Evolutionary conservation across 805 yeast genomes (phyloP), one percentile per base, ranked within the genome.

Genomic region (Candida quercuum): DNA sequence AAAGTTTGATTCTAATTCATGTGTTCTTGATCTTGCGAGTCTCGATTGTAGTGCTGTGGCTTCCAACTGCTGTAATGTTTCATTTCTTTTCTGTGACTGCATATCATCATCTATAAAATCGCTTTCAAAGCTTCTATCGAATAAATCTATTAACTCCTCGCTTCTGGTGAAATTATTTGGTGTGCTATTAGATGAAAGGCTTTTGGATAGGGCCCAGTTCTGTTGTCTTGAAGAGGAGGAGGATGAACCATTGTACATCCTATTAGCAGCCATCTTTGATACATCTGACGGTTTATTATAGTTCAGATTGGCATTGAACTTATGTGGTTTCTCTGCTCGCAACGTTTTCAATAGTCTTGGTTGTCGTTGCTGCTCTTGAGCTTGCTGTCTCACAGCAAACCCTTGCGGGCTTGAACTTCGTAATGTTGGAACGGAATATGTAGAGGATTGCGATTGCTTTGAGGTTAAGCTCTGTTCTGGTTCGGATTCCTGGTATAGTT

Each of bases 281-380:
- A 47, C 36, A 5, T 43, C 45, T 2, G 51, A 47, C 3, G 53
- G 41, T n/a, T 29, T 43, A 6, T 45, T 21, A 22, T 35, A 33
- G 25, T 45, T 40, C 17, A 35, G 38, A 29, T 37, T 46, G 21
- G 36, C 34, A 36, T 42, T 40, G 40, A 45, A 34, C 24, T 37
- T 45, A 24, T 48, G 40, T 0, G 42, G 43, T 36, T 43, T 49
- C 5, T 54, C 57, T 22, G 52, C 37, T 39, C 70, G 48, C 22
- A 66, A 43, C 2, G 71, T 63, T 28, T 60, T 62, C 29, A 54
- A 42, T 54, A 63, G 44, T 24, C 57, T 52, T 34, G 53, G 47
- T 24, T 41, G 50, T 16, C 26, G 42, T 32, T 20, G 40, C 25
- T 38, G 48, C 29, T 23, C 38, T 32, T 35, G 45, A 32, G 20